Conservation (phyloP, 805 yeast species). For the Metschnikowia koreensis region DNA sequence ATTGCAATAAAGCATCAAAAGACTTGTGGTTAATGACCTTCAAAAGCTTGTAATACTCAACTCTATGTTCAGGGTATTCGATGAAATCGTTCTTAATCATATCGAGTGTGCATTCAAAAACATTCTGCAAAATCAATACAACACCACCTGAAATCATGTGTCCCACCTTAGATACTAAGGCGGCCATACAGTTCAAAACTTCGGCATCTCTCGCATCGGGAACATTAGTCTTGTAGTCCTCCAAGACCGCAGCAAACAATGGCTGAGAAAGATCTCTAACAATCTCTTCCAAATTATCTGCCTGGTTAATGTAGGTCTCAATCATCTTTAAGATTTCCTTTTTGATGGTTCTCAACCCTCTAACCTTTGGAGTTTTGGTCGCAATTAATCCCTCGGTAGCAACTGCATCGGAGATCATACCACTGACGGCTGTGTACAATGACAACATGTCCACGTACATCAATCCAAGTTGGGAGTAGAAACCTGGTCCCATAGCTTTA, state of each 20-base stretch:
- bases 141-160: conserved; percentile 86
- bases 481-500: conserved; percentile 89
- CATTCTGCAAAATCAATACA: conserved; percentile 80
- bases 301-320: conserved; percentile 84
- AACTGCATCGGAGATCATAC: conserved; percentile 78
- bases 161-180: conserved; percentile 85
- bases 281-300: conserved; percentile 81
- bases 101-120: conserved; percentile 88
- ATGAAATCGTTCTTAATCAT: conserved; percentile 96
- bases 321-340: conserved; percentile 87
- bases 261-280: conserved; percentile 82
- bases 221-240: conserved; percentile 83
- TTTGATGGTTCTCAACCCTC: conserved; percentile 94
- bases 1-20: conserved; percentile 79
- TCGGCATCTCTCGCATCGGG: conserved; percentile 98
- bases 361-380: conserved; percentile 90
- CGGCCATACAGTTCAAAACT: conserved; percentile 91
- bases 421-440: conserved; percentile 82
- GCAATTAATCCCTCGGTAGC: conserved; percentile 82
- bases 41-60: conserved; percentile 87
- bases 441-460: conserved; percentile 89
- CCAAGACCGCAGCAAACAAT: conserved; percentile 77
- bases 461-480: conserved; percentile 79
- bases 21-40: conserved; percentile 83
- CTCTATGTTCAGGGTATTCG: conserved; percentile 97